Evolutionary conservation across 2,329 filamentous ascomycete species (phyloP).

Genomic region (Akanthomyces lecanii): DNA sequence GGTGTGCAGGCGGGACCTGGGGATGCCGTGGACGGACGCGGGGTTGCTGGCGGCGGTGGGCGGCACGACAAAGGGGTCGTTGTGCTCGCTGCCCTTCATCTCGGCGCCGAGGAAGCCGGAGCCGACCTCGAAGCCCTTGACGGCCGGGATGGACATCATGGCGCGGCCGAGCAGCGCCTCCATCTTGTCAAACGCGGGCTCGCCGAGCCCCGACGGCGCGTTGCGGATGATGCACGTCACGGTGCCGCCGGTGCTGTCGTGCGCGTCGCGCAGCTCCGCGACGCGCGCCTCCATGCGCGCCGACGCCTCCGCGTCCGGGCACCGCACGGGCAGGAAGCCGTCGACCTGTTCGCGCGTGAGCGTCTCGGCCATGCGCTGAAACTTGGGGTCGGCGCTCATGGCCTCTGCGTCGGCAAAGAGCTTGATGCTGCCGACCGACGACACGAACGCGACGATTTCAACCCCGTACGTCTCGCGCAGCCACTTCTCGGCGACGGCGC

Average conservation of each 20-base stretch:
- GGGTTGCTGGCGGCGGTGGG: too few relatives aligned
- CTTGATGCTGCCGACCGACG: constrained; percentile 66
- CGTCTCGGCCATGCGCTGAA: constrained; percentile 66
- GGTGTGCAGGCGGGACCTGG: constrained; percentile 65
- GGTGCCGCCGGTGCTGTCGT: constrained; percentile 91
- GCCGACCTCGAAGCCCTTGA: constrained; percentile 93
- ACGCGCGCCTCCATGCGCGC: constrained; percentile 75
- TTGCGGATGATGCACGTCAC: constrained; percentile 92
- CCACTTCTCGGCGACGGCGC: constrained; percentile 92
- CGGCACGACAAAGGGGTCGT: constrained; percentile 55
- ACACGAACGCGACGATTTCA: constrained; percentile 87
- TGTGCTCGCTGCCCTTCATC: constrained; percentile 84
- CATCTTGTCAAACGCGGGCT: constrained; percentile 93
- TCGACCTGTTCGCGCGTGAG: constrained; percentile 77
- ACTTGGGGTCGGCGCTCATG: constrained; percentile 74
- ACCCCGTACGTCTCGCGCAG: constrained; percentile 74
- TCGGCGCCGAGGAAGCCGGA: constrained; percentile 87
- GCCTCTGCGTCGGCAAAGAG: constrained; percentile 43
- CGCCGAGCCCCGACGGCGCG: constrained; percentile 73
- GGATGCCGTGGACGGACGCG: constrained; percentile 31
- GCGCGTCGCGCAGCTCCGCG: constrained; percentile 67
- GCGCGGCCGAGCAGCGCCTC: constrained; percentile 88
- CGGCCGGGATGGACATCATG: constrained; percentile 92
- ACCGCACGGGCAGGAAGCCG: constrained; percentile 78
- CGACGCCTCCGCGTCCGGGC: constrained; percentile 61